Evolutionary conservation across 768 basidiomycete genomes (phyloP).

Genomic region (Hortiboletus flavorubellus): DNA sequence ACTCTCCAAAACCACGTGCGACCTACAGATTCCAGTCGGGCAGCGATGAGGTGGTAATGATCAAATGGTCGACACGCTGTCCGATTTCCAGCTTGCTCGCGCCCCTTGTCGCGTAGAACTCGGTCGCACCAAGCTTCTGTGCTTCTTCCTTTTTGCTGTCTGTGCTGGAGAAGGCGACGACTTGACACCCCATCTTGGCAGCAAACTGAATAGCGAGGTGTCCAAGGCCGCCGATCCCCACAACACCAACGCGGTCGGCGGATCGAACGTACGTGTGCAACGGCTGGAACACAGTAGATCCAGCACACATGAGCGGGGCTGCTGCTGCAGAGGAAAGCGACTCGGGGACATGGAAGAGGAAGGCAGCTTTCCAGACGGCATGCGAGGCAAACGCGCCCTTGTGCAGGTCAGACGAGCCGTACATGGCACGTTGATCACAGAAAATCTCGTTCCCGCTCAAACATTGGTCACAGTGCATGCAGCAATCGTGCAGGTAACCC

Average conservation of each 20-base stretch:
- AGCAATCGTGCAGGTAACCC: slow-evolving; percentile 34
- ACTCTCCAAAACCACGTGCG: neutral
- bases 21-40: slow-evolving; percentile 34
- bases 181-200: slow-evolving; percentile 38
- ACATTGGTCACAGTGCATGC: slow-evolving; percentile 34
- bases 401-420: slow-evolving; percentile 25
- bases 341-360: slow-evolving; percentile 35
- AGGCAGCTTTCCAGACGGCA: slow-evolving; percentile 34
- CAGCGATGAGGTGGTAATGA: slow-evolving; percentile 30
- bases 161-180: slow-evolving; percentile 34
- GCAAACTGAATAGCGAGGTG: slow-evolving; percentile 40
- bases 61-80: slow-evolving; percentile 27
- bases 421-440: slow-evolving; percentile 25
- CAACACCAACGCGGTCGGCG: slow-evolving; percentile 33
- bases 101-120: slow-evolving; percentile 34
- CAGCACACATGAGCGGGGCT: slow-evolving; percentile 38
- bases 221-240: slow-evolving; percentile 37
- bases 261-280: slow-evolving; percentile 24
- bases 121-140: slow-evolving; percentile 31
- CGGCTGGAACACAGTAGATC: slow-evolving; percentile 33
- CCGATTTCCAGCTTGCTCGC: slow-evolving; percentile 24
- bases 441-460: slow-evolving; percentile 31
- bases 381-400: slow-evolving; percentile 36
- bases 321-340: slow-evolving; percentile 29
- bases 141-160: slow-evolving; percentile 35